Evolutionary conservation across 495 filamentous ascomycete species (phyloP), one percentile per base, ranked within the genome.

Genomic region (Xanthoparmelia taractica): DNA sequence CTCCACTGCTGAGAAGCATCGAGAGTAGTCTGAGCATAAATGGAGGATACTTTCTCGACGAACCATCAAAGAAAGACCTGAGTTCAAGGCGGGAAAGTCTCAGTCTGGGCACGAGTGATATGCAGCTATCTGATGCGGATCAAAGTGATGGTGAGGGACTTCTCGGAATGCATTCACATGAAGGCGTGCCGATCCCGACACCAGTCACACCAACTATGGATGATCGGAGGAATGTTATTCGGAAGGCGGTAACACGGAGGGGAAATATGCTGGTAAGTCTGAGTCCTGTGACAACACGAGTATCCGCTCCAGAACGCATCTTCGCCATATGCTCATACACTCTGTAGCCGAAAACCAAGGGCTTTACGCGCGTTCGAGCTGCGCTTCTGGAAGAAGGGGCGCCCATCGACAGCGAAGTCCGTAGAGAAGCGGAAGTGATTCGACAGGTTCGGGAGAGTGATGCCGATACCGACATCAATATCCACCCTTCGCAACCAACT

Each of bases 391-490:
- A 97, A 74, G 94, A 99, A 75, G 82, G 82, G 43, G 82, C 91
- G 0, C 94, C 94, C 0, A 73, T 96, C 34, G 95, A 97, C 65
- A 86, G 85, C 48, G 94, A 99, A 73, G 82, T 92, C 65, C 87
- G 88, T 61, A 87, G 91, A 45, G 94, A 99, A 78, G 91, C 93
- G 17, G 92, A 97, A 75, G 92, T 97, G 1, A 88, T 97, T 61
- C 87, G 89, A 3, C 95, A 96, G 73, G 92, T 96, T 38, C 88
- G 90, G 23, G 93, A 97, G 73, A 84, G 81, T 60, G 81, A 86
- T 61, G 73, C 77, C 20, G 75, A 76, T 47, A 64, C 73, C 25
- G 76, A 80, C 17, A 70, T 76, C 60, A 74, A 69, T 18, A 59
- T 79, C 47, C 63, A 71, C 40, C 69, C 72, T 45, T 69, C 76